Base-by-base conservation (phyloP, 23 red algal species). In the Chondrus crispus region DNA sequence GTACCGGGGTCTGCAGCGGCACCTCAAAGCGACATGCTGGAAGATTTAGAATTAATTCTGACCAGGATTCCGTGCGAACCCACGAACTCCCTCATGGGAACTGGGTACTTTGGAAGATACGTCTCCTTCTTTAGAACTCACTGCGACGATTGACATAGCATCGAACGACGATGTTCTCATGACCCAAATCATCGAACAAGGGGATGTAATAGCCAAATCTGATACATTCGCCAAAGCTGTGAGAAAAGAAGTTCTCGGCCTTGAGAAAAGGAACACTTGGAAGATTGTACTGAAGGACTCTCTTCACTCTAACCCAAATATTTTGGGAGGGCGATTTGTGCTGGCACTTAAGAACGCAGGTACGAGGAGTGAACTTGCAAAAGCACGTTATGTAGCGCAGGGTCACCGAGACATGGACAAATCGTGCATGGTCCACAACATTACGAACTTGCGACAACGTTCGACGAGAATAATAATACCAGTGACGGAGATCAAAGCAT, bases 321-420 rank as follows among this genome's bases (percentile, higher is more conserved):
- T 76, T 20, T 48, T 76, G 37, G 28, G 28, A 8, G 11, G 39
- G 28, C 33, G 71, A 38, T 83, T 83, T 83, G 45, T 83, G 24
- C 52, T 60, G 30, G 4, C 78, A 41, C 29, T 83, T 29, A 83
- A 83, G 55, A 47, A 83, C 29, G 46, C 55, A 32, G 44, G 52
- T 4, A 53, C 78, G n/a, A 38, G 42, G 28, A 83, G 42, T 26
- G 48, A 54, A 58, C 4, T 53, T 9, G 22, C 29, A 19, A 83
- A 83, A 83, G 78, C 78, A n/a, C 46, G 78, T 11, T 62, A 53
- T 60, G 6, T 83, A 9, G 47, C 5, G 22, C 78, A 60, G 55
- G 78, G 78, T 8, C 78, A 83, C 42, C 39, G 78, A 58, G 78
- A 60, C 52, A 83, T 55, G 48, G 51, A 57, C 12, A 83, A 83